These are phyloP conservation scores for Coniochaeta hoffmannii DNA, from an alignment of 2,329 filamentous ascomycete genomes.

Conservation along the genomic window DNA sequence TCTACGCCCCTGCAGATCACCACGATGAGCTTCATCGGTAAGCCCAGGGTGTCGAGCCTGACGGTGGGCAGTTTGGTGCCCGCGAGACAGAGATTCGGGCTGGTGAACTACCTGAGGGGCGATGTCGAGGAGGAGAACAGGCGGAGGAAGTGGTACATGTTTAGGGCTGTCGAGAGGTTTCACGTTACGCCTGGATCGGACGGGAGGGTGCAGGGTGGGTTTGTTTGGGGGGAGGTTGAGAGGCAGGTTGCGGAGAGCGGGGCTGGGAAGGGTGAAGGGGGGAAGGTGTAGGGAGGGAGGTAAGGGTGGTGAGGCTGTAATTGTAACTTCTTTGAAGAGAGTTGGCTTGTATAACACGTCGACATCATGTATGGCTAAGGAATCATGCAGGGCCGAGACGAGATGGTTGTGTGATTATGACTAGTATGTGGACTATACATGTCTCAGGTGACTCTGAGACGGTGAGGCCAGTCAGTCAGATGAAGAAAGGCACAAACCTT, in stretches of 20 bases:
- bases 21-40: conserved; percentile 48
- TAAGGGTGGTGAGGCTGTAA: not conserved
- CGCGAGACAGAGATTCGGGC: conserved; percentile 22
- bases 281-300: not conserved
- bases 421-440: too few relatives aligned
- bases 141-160: conserved; percentile 27
- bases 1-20: conserved; percentile 41
- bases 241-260: conserved; percentile 4
- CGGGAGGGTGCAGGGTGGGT: conserved; percentile 18
- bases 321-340: too few relatives aligned
- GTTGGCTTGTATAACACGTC: too few relatives aligned
- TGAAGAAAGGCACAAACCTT: too few relatives aligned
- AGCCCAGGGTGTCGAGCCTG: conserved; percentile 35
- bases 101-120: conserved; percentile 27
- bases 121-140: conserved; percentile 4
- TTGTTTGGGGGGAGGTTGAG: conserved; percentile 28
- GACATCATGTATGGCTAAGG: too few relatives aligned
- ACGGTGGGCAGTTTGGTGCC: conserved; percentile 25
- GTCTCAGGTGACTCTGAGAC: too few relatives aligned
- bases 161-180: conserved; percentile 27
- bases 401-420: too few relatives aligned
- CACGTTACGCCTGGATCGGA: conserved; percentile 19
- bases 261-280: not conserved
- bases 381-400: too few relatives aligned
- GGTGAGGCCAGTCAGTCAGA: too few relatives aligned